Evolutionary conservation across 164 flowering plant species (phyloP), one percentile per base, ranked within the genome.

Genomic region (Tinospora cordifolia): DNA sequence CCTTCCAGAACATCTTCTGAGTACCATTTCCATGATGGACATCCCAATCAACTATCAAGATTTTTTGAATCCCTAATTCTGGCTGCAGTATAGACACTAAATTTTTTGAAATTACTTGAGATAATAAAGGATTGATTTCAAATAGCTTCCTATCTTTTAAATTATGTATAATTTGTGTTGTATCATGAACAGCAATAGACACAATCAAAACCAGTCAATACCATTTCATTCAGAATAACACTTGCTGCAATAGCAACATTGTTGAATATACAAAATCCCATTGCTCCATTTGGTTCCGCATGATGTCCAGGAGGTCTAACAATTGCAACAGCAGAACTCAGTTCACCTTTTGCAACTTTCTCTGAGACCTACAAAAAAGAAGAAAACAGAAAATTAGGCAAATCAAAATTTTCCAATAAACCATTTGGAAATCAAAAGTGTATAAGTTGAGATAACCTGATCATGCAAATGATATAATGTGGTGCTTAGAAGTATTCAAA

Each of bases 271-370:
- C 99, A 95, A 83, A 92, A 92, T 9, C 99, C 99, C 98, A 92
- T 95, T 58, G 99, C 89, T 77, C 90, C 87, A 78, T 82, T 68
- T 60, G 77, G 75, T 74, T 95, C 99, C 44, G 98, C 98, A 84
- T 95, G 99, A 80, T 95, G 98, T 58, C 99, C 99, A 10, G 99
- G 99, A 80, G 99, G 99, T 75, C 99, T 90, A 66, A 95, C 92
- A 78, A 95, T 85, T 41, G 99, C 99, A 80, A 90, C 85, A 19
- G 90, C 98, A 70, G 97, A 89, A 73, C 82, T 67, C 65, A 91
- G 68, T 64, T 95, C 96, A 36, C 97, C 96, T 76, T 81, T 85
- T 3, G 96, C 98, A 74, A 95, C 97, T 80, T 74, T 83, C 75
- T 92, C 93, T 49, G 90, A 80, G 54, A 83, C 90, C 99, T 94